Evolutionary conservation across 148 eudicot genomes (phyloP).

Genomic region (Spergularia bocconei): DNA sequence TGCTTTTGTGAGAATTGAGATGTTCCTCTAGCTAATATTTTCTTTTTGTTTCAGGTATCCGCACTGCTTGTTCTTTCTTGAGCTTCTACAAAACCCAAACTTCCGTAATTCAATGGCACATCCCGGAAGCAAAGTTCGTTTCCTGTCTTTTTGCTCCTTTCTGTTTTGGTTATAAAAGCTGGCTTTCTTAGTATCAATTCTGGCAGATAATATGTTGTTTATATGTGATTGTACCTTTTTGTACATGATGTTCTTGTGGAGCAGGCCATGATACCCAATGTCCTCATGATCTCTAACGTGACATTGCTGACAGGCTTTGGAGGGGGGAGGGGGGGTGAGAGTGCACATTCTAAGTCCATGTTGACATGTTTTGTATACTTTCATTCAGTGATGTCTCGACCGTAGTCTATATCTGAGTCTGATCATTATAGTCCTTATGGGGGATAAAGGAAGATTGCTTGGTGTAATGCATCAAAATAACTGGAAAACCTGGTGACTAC

Average conservation of each 20-base stretch:
- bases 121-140: conserved; percentile 83
- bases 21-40: not conserved
- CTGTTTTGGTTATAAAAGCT: not conserved
- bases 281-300: not conserved
- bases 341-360: not conserved
- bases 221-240: not conserved
- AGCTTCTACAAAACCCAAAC: conserved; percentile 80
- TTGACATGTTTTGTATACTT: no score
- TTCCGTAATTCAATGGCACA: conserved; percentile 92
- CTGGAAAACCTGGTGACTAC: not conserved
- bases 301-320: not conserved
- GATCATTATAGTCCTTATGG: not conserved
- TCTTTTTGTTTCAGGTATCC: conserved; percentile 61
- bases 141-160: conserved; percentile 11
- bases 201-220: not conserved
- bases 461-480: not conserved
- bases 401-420: no score
- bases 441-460: not conserved
- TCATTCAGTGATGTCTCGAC: no score
- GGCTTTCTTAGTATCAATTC: no score
- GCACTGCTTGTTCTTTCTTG: conserved; percentile 89
- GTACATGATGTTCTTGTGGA: not conserved
- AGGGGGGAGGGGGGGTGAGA: not conserved
- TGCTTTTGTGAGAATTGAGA: not conserved
- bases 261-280: not conserved